Evolutionary conservation across 1,139 yeast species (phyloP), one percentile per base, ranked within the genome.

Genomic region (Protomyces macrosporus): DNA sequence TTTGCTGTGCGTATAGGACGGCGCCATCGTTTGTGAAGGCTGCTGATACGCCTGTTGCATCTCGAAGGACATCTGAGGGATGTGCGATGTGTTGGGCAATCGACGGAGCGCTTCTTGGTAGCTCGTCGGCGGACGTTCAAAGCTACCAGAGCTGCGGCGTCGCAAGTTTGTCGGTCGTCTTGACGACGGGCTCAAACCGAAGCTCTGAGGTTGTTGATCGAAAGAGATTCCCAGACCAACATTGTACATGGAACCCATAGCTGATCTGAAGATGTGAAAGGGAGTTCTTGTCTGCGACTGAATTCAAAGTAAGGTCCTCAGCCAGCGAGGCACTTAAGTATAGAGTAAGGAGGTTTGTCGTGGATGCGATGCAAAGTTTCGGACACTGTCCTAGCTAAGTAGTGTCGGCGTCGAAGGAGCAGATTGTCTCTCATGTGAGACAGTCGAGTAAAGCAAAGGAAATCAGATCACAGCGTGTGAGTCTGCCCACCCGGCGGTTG

Each of bases 171-270:
- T 10, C n/a, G 48, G 48, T 16, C 48, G n/a, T 6, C 32, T 23
- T 10, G 32, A 30, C 9, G 48, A 10, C 9, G 32, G 16, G 5
- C 10, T 16, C 48, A 14, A 9, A 14, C 30, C 6, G 16, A 42
- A 42, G 23, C 48, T 16, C 14, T 33, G 35, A 5, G 16, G 45
- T 12, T 45, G 53, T 35, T 39, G 53, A 32, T 57, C 50, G 55
- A 57, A 50, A 0, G 60, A 57, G 48, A 57, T 48, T 14, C 60
- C 60, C 32, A 57, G 60, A 12, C 60, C 60, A 37, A 57, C 36
- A n/a, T 50, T 39, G 34, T 40, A 57, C 6, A 48, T 23, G 12
- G 48, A 42, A 42, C 30, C 48, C 48, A 42, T 42, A 10, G 9
- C 32, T 42, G 32, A 7, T 36, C 39, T 9, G 12, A 36, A 12